These are phyloP conservation scores for Kodamaea fukazawae DNA, from an alignment of 805 yeast species.

Conservation along the genomic window DNA sequence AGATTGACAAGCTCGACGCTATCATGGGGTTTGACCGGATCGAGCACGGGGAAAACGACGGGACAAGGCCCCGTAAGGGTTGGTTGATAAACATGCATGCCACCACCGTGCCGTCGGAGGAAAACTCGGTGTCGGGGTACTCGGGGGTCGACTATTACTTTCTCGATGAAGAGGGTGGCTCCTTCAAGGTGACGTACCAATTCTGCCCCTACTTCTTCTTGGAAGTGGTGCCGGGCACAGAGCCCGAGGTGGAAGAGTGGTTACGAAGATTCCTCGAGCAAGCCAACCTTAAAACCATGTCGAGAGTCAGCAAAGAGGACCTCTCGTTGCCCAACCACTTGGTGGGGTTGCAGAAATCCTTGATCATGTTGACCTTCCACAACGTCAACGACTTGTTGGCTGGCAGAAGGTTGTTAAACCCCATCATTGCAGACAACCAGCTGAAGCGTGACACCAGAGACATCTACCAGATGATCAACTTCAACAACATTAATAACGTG, in stretches of 20 bases:
- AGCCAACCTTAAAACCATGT: slow-evolving; percentile 50
- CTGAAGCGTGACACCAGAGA: slow-evolving; percentile 60
- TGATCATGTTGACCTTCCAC: slow-evolving; percentile 69
- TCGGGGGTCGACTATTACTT: slow-evolving; percentile 95
- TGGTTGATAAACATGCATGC: slow-evolving; percentile 97
- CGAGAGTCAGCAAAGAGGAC: slow-evolving; percentile 71
- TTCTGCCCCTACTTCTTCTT: slow-evolving; percentile 87
- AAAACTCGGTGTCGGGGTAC: slow-evolving; percentile 54
- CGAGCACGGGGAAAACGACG: slow-evolving; percentile 63
- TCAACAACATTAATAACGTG: slow-evolving; percentile 27
- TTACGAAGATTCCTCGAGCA: slow-evolving; percentile 65
- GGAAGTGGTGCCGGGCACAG: slow-evolving; percentile 57
- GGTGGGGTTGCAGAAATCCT: slow-evolving; percentile 63
- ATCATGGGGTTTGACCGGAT: slow-evolving; percentile 86
- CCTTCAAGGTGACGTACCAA: slow-evolving; percentile 79
- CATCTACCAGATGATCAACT: slow-evolving; percentile 58
- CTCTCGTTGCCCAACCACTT: slow-evolving; percentile 81
- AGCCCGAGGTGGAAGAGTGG: slow-evolving; percentile 82
- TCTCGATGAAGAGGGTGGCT: slow-evolving; percentile 94
- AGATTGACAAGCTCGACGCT: slow-evolving; percentile 68
- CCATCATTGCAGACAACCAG: slow-evolving; percentile 68
- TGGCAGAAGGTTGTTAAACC: slow-evolving; percentile 68
- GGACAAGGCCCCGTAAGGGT: slow-evolving; percentile 56
- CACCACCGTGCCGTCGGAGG: slow-evolving; percentile 52
- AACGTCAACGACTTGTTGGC: slow-evolving; percentile 70